Evolutionary conservation across 805 yeast species (phyloP).

Genomic region (Saccharomycopsis sp.): DNA sequence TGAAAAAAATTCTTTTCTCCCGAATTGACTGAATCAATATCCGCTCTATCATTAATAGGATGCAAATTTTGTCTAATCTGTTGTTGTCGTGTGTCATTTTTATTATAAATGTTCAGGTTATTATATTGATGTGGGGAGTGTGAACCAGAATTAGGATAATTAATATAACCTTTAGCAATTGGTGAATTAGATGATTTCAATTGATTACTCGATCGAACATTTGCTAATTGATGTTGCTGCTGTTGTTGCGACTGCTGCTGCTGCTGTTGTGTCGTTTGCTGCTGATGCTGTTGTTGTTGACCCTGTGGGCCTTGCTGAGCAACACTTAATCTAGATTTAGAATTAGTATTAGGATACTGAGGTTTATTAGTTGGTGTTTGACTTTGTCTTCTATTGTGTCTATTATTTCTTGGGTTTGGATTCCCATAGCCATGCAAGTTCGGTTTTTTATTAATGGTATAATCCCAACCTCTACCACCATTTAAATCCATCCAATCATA

Average conservation of each 20-base stretch:
- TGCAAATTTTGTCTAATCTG: conserved; percentile 22
- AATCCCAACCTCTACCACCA: conserved; percentile 78
- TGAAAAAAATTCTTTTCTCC: conserved; percentile 18
- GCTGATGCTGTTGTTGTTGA: conserved; percentile 8
- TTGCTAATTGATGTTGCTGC: not conserved
- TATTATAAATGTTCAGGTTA: conserved; percentile 6
- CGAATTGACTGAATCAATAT: conserved; percentile 14
- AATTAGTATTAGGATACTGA: conserved; percentile 23
- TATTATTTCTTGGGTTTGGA: conserved; percentile 43
- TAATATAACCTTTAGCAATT: not conserved
- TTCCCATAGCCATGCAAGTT: conserved; percentile 79
- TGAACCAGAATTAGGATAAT: conserved; percentile 1
- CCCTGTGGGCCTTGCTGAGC: conserved; percentile 3
- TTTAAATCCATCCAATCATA: conserved; percentile 81
- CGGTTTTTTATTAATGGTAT: conserved; percentile 66
- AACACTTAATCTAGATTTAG: conserved; percentile 16
- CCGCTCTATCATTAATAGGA: conserved; percentile 18
- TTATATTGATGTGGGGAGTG: conserved; percentile 20
- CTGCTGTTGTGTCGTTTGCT: conserved; percentile 6
- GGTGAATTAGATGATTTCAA: not conserved
- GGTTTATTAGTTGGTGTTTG: conserved; percentile 26
- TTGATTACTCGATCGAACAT: not conserved
- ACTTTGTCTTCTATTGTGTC: conserved; percentile 25
- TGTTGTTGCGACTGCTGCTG: conserved; percentile 11
- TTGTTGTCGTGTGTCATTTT: conserved; percentile 22